Evolutionary conservation across 495 filamentous ascomycete species (phyloP), one percentile per base, ranked within the genome.

Genomic region (Penicillium cinerascens): DNA sequence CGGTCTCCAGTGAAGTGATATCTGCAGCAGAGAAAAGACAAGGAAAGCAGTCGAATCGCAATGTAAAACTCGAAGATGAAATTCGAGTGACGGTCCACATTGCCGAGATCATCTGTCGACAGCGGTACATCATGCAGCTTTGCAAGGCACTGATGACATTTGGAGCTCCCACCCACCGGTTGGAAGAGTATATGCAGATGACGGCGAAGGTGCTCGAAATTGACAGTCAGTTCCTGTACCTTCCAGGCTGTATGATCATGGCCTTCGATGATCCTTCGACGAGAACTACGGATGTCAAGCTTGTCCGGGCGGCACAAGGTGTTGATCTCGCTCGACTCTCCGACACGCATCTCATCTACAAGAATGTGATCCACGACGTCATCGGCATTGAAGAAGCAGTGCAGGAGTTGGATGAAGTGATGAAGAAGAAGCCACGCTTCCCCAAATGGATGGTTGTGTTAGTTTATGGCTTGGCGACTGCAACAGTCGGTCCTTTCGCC

Each of bases 211-310:
- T 92, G 4, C 80, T 96, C 22, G 86, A 91, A 62, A 87, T 96
- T 35, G 88, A 95, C 49, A 88, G 84, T 41, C 91, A 95, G 56
- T 96, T 90, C 61, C 70, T 95, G 17, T 96, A 95, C 69, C 80
- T 95, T 3, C 92, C 92, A 1, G 89, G 88, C 11, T 92, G 87
- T 63, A 96, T 96, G 91, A 86, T 96, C 56, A 87, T 95, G 63
- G 89, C 88, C 1, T 96, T 96, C 57, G 91, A 95, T 62, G 91
- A 96, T 72, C 79, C 83, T 7, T 80, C 83, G 15, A 93, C 89
- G 1, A 87, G 95, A 55, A 96, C 91, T 1, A 88, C 90, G 8
- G 91, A 95, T 61, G 86, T 96, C 46, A 92, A 92, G 65, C 81
- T 97, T 25, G 84, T 97, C 16, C 83, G 87, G 9, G 76, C 82